Evolutionary conservation across 2,329 filamentous ascomycete genomes (phyloP).

Genomic region (Exophiala sp.): DNA sequence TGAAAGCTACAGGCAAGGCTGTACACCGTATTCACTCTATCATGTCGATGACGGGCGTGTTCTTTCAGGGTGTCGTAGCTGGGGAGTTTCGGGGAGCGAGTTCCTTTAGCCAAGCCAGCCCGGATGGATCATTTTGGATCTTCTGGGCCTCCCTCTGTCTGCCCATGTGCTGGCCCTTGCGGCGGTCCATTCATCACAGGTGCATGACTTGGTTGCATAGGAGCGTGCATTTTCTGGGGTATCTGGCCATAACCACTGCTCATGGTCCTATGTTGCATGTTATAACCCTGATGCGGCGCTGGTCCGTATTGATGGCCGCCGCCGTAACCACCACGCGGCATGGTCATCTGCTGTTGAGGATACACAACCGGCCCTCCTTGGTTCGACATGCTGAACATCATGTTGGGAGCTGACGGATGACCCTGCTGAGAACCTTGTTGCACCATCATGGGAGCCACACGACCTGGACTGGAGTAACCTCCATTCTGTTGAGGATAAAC

Average conservation of each 20-base stretch:
- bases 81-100: not conserved
- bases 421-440: slow-evolving; percentile 92
- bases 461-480: slow-evolving; percentile 82
- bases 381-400: slow-evolving; percentile 39
- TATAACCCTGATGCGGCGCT: slow-evolving; percentile 59
- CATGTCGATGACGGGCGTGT: not conserved
- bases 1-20: too few relatives aligned
- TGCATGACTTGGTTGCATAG: slow-evolving; percentile 31
- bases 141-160: slow-evolving; percentile 20
- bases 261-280: slow-evolving; percentile 52
- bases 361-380: slow-evolving; percentile 60
- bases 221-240: slow-evolving; percentile 39
- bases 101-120: not conserved
- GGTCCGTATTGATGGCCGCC: slow-evolving; percentile 59
- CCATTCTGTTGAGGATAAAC: slow-evolving; percentile 52
- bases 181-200: slow-evolving; percentile 24
- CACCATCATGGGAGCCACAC: slow-evolving; percentile 86
- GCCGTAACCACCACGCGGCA: slow-evolving; percentile 54
- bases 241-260: slow-evolving; percentile 52
- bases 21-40: too few relatives aligned
- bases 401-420: slow-evolving; percentile 65
- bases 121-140: slow-evolving; percentile 22
- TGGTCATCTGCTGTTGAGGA: slow-evolving; percentile 64
- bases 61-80: not conserved
- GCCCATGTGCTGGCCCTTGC: slow-evolving; percentile 23